Conservation (phyloP, 495 filamentous ascomycete species). For the Cairneyella variabilis region DNA sequence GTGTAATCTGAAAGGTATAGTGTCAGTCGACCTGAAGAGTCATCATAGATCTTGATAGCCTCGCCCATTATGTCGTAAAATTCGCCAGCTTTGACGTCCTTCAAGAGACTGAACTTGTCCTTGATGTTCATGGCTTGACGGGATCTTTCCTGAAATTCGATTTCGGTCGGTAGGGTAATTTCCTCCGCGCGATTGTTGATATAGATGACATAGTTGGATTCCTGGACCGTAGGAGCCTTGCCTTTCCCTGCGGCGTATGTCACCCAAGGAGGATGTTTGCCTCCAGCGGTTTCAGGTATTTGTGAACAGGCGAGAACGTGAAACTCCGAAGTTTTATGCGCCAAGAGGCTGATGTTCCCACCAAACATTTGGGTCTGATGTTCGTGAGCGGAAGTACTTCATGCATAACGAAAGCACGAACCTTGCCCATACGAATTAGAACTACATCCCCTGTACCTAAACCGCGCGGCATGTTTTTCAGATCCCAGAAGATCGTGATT, state of each 20-base stretch:
- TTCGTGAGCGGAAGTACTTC: too few relatives aligned
- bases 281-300: slow-evolving; percentile 36
- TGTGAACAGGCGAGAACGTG: slow-evolving; percentile 33
- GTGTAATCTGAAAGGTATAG: slow-evolving; percentile 90
- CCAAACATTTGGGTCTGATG: slow-evolving; percentile 31
- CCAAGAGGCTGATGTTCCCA: slow-evolving; percentile 34
- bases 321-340: slow-evolving; percentile 28
- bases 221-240: background rate
- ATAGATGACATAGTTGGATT: slow-evolving; percentile 35
- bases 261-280: slow-evolving; percentile 1
- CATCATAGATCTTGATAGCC: slow-evolving; percentile 61
- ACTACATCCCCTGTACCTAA: slow-evolving; percentile 35
- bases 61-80: slow-evolving; percentile 75
- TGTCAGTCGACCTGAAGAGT: slow-evolving; percentile 43
- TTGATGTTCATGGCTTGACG: slow-evolving; percentile 37
- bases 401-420: too few relatives aligned
- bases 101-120: slow-evolving; percentile 60
- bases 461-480: slow-evolving; percentile 36
- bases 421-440: slow-evolving; percentile 37
- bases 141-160: slow-evolving; percentile 38
- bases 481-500: slow-evolving; percentile 40
- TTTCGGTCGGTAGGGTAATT: slow-evolving; percentile 37
- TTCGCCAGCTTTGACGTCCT: slow-evolving; percentile 46
- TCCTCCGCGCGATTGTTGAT: slow-evolving; percentile 39
- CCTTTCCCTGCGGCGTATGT: slow-evolving; percentile 1